These are phyloP conservation scores for Rhodotorula sphaerocarpa DNA, from an alignment of 768 basidiomycete species.

Conservation along the genomic window DNA sequence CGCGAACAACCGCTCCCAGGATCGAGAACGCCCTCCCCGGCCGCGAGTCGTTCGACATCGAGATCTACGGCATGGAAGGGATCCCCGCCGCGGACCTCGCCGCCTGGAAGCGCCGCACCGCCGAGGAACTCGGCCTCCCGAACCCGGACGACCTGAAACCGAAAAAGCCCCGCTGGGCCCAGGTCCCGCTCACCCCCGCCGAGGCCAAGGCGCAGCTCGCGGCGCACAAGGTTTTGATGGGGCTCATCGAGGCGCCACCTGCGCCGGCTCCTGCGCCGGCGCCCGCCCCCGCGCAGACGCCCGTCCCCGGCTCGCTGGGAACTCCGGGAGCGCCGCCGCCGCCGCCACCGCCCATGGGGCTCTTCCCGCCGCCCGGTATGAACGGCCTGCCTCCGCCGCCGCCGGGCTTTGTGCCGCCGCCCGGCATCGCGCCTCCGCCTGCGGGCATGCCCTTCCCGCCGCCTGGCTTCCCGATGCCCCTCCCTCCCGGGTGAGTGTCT, in stretches of 20 bases:
- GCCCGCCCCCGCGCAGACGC: conserved; percentile 37
- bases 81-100: conserved; percentile 88
- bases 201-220: conserved; percentile 76
- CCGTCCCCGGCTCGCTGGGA: no score
- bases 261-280: conserved; percentile 19
- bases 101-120: conserved; percentile 91
- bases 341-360: no score
- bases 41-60: conserved; percentile 93
- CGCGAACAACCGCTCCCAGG: conserved; percentile 47
- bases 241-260: conserved; percentile 45
- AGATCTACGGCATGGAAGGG: conserved; percentile 99
- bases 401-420: conserved; percentile 34
- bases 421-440: conserved; percentile 48
- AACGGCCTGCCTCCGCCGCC: conserved; percentile 29
- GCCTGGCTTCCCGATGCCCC: conserved; percentile 17
- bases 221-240: conserved; percentile 86
- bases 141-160: conserved; percentile 52
- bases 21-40: conserved; percentile 95
- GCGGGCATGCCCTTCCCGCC: conserved; percentile 27
- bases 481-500: conserved; percentile 22
- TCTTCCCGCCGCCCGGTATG: background rate
- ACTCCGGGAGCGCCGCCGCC: no score
- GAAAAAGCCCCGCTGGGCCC: conserved; percentile 64
- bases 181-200: conserved; percentile 66
- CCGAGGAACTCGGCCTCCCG: conserved; percentile 75